These are phyloP conservation scores for Podospora anserina DNA, from an alignment of 495 filamentous ascomycete species.

Conservation along the genomic window DNA sequence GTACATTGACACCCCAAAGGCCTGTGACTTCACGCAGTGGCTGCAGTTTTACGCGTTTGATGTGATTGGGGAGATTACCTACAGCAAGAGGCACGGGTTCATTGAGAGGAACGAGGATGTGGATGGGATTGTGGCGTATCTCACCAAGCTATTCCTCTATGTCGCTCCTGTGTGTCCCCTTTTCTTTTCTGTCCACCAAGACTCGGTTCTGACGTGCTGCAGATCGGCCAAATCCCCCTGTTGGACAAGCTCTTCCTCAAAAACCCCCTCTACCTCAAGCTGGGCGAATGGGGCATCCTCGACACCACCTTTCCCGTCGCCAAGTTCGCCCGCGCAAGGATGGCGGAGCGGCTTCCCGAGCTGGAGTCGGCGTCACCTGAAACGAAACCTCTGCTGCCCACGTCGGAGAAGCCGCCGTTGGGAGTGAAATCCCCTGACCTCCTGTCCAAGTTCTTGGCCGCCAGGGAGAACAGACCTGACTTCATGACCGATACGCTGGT, in stretches of 20 bases:
- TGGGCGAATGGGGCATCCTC: conserved; percentile 47
- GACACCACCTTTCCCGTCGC: conserved; percentile 62
- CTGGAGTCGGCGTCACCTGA: conserved; percentile 17
- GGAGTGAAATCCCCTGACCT: conserved; percentile 54
- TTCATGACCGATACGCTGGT: conserved; percentile 66
- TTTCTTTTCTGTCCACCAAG: conserved; percentile 9
- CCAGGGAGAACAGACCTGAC: conserved; percentile 55
- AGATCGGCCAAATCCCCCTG: conserved; percentile 61
- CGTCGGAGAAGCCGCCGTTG: conserved; percentile 37
- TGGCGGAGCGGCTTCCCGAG: conserved; percentile 51
- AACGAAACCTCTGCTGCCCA: conserved; percentile 35
- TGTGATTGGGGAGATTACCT: conserved; percentile 67
- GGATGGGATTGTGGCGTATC: conserved; percentile 57
- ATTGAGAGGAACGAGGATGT: conserved; percentile 61
- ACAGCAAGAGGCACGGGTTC: conserved; percentile 61
- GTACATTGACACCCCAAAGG: conserved; percentile 49
- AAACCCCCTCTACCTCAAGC: conserved; percentile 55
- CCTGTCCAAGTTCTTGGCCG: conserved; percentile 58
- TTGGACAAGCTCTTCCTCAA: conserved; percentile 60
- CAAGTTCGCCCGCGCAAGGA: conserved; percentile 55
- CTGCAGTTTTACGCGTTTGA: conserved; percentile 79
- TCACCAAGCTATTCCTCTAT: conserved; percentile 54
- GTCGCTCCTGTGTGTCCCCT: conserved; percentile 53
- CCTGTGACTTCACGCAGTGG: conserved; percentile 69
- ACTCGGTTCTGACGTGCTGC: background rate